Evolutionary conservation across 352 stramenopile species (phyloP), one percentile per base, ranked within the genome.

Genomic region (Phytophthora crassamura): DNA sequence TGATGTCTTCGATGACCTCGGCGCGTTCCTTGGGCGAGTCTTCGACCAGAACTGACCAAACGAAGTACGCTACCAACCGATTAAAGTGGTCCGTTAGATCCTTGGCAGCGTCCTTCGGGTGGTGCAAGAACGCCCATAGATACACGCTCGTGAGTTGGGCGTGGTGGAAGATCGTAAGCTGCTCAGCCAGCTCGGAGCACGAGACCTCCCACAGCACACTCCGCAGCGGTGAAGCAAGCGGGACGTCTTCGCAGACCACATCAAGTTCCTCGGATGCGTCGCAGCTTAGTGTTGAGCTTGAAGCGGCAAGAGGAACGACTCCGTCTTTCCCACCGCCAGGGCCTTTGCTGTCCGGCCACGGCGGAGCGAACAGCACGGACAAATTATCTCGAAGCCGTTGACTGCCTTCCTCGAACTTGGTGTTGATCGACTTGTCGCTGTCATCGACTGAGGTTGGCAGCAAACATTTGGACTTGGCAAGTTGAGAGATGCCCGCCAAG

Each of bases 31-130:
- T 89, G 0, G 83, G 59, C 3, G 77, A 80, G 16, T 92, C 85
- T 39, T 92, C 82, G 7, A 89, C 72, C 4, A 92, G 64, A 10
- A 94, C 78, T 0, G 83, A 91, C 85, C 85, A 94, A 22, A 92
- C 82, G 12, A 92, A 80, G 56, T 87, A 92, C 5, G 69, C 52
- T 30, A 88, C 84, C 32, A 94, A 69, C 2, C 69, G 63, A 41
- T 94, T 91, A 48, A 90, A 92, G 33, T 80, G 72, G 6, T 87
- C 80, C 0, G 81, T 84, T 35, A 90, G 65, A 4, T 78, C 62
- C 46, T 84, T 89, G 2, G 78, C 72, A 5, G 69, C 69, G 59
- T 82, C 53, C 30, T 75, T 75, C 2, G 80, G 78, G 33, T 73
- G 57, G 35, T 81, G 69, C 10, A 91, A 52, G 33, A 94, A 87